Evolutionary conservation across 345 rosid genomes (phyloP), one percentile per base, ranked within the genome.

Genomic region (Acer yangbiense): DNA sequence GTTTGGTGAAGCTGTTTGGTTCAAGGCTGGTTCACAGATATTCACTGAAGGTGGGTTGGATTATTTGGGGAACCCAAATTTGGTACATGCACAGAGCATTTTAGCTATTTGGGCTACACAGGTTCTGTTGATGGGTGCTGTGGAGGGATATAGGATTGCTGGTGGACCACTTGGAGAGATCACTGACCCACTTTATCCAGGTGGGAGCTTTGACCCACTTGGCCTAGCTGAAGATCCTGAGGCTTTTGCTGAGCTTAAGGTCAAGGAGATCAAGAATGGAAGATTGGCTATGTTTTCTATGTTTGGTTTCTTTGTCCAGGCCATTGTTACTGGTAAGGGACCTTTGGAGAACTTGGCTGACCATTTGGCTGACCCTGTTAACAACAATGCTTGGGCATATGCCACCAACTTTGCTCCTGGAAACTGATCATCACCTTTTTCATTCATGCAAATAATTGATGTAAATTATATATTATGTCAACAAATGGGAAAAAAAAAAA

Each of bases 351-450:
- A 79, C 69, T 64, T 73, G 77, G 43, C 57, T 0, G 78, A 73
- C 64, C 78, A 68, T 21, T 52, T 79, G n/a, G 75, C 69, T 32
- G 78, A 79, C 55, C 78, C 78, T 46, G 75, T 79, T 20, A 48
- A 68, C 78, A 18, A 52, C 71, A 74, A 62, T 39, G 71, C 71
- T 46, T 69, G 60, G 78, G 75, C 76, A 11, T 80, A 32, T 63
- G 79, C 79, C 25, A 69, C 79, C 11, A 75, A 69, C 75, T 80
- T 79, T 50, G 71, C 52, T 17, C 79, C 76, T 1, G 83, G 79
- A 25, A 63, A 70, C 52, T 65, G 79, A 69, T 44, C 0, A 2
- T 43, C 46, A 43, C 39, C 4, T 35, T 35, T 35, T 3, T 35
- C 39, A 35, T 35, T 35, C 39, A 35, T 4, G 39, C 39, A 35